phyloP scores from a whole-genome alignment of 768 basidiomycete genomes.

The Russula virescens region DNA sequence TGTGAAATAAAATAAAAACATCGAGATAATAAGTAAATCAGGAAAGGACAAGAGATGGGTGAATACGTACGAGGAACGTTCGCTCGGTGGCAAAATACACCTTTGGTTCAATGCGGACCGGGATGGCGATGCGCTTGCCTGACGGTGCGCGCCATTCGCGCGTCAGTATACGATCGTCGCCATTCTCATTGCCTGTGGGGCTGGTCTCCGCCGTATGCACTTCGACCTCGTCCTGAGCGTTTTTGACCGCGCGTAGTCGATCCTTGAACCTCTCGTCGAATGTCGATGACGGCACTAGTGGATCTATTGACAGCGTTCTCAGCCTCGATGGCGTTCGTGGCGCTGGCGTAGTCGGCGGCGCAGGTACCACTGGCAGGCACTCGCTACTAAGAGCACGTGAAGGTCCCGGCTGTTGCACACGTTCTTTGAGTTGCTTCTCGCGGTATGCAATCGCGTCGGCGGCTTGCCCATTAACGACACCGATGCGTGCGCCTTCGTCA shows the following conservation, averaged over 20 bases:
- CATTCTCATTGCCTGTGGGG: slow-evolving; percentile 13
- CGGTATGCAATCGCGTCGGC: slow-evolving; percentile 84
- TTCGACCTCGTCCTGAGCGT: slow-evolving; percentile 35
- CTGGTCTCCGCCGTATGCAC: slow-evolving; percentile 32
- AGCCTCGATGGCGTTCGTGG: slow-evolving; percentile 8
- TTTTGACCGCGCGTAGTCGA: slow-evolving; percentile 47
- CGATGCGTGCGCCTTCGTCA: slow-evolving; percentile 79
- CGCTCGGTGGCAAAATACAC: slow-evolving; percentile 96
- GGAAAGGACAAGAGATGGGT: not conserved
- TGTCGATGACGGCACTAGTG: slow-evolving; percentile 72
- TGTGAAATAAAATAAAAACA: slow-evolving; percentile 31
- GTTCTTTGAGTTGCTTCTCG: slow-evolving; percentile 66
- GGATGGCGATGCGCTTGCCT: slow-evolving; percentile 88
- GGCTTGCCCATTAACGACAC: slow-evolving; percentile 66
- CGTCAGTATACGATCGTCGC: slow-evolving; percentile 52
- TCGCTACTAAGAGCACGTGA: slow-evolving; percentile 28
- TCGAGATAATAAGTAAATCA: not conserved
- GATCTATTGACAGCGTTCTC: slow-evolving; percentile 63
- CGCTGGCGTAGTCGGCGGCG: slow-evolving; percentile 27
- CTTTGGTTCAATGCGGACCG: slow-evolving; percentile 96
- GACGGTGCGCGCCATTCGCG: slow-evolving; percentile 71
- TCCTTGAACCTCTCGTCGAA: slow-evolving; percentile 83
- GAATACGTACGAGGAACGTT: slow-evolving; percentile 76
- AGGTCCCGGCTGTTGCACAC: slow-evolving; percentile 28
- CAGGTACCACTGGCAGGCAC: slow-evolving; percentile 37